Evolutionary conservation across 2,329 filamentous ascomycete genomes (phyloP), one percentile per base, ranked within the genome.

Genomic region (Apiospora arundinis): DNA sequence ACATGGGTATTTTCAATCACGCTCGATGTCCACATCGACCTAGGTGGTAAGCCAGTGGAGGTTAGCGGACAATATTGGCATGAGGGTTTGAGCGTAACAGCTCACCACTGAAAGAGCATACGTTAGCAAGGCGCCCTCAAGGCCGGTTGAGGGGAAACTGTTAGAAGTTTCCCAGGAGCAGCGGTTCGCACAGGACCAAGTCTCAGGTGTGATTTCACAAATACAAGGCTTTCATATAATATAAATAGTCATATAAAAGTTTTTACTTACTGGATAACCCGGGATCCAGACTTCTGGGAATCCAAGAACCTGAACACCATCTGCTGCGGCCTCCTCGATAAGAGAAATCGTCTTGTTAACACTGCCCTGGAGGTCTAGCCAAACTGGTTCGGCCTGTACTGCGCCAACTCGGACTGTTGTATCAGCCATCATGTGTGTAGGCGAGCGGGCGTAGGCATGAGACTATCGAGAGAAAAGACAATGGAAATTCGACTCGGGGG

Each of bases 311-410:
- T 89, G 83, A 1, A 88, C 88, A 0, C 85, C 86, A 60, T 87
- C 84, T 6, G 79, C 73, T 0, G 86, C 86, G 0, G 90, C 90
- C 74, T 89, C 85, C 48, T 82, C 78, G 73, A 92, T 91, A 68
- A 91, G 82, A 0, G 79, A 76, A 74, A 87, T 86, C 9, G 89
- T 90, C 77, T 92, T 92, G 1, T 83, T 77, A 1, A 91, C 85
- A 1, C 84, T 83, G 0, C 78, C 85, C 9, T 85, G 80, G 2
- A 92, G 83, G 74, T 92, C 87, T 9, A 92, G 82, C 89, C 89
- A 92, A 1, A 82, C 84, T 0, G 89, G 88, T 77, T 91, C 90
- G 7, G 86, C 85, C 76, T 92, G 89, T 0, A 87, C 84, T 16
- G 87, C 86, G 40, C 85, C 87, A 6, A 88, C 84, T 45, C 79